Evolutionary conservation across 768 basidiomycete genomes (phyloP), one percentile per base, ranked within the genome.

Genomic region (Zangia roseola): DNA sequence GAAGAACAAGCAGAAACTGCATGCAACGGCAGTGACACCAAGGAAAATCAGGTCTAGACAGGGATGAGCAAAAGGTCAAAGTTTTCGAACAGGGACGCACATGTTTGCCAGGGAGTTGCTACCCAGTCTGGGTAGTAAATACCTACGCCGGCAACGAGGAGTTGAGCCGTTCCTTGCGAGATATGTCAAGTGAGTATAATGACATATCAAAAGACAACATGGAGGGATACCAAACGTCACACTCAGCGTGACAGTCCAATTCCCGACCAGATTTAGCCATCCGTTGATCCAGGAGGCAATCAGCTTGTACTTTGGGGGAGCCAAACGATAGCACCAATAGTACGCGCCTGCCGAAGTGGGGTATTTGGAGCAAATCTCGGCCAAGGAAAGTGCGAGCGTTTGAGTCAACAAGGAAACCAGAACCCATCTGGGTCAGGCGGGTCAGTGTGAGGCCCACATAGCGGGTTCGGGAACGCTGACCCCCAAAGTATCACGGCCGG

Each of bases 171-270:
- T 36, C 81, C 83, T 78, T 70, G 40, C 6, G 16, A 14, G 16
- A 38, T 10, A 23, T 2, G 21, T 0, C 6, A 10, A 35, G n/a
- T 51, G 33, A 45, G 49, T 6, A 6, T 36, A 2, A 7, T 2
- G 30, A 4, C 5, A 1, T 31, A 13, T 33, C 24, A 8, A 10
- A 12, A 28, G 14, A 17, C 17, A 25, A n/a, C 26, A 30, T 0
- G 2, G 19, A 25, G 1, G 26, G 31, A 19, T 48, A 63, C 81
- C 81, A 57, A 86, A 86, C 4, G 78, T 81, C 6, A 83, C 83
- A 10, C 82, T 83, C 31, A 85, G 58, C n/a, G 80, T 77, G 48
- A 81, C 74, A 0, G 80, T 86, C 83, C 84, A 86, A 13, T 84
- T 80, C 21, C 84, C 84, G 24, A 83, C 82, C 57, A 84, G 70